Conservation (phyloP, 2,329 filamentous ascomycete genomes). For the Zymoseptoria brevis region DNA sequence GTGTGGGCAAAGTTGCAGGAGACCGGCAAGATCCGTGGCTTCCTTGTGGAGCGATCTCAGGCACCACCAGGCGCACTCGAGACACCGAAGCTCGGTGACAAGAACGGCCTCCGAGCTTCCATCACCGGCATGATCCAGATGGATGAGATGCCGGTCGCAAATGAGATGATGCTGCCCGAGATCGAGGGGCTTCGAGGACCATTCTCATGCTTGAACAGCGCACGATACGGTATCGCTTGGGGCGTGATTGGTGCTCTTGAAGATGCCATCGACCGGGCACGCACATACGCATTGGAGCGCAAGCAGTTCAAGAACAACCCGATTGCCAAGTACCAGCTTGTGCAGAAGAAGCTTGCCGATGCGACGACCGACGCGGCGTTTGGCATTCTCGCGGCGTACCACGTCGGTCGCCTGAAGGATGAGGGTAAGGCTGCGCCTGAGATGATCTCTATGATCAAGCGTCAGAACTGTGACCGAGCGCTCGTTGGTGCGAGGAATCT, state of each 20-base stretch:
- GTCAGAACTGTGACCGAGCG: constrained; percentile 92
- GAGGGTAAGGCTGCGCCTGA: constrained; percentile 80
- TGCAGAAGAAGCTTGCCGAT: constrained; percentile 96
- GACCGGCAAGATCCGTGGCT: constrained; percentile 89
- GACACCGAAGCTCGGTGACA: constrained; percentile 88
- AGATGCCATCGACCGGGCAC: constrained; percentile 73
- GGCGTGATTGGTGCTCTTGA: constrained; percentile 91
- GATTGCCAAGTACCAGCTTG: constrained; percentile 87
- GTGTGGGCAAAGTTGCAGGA: constrained; percentile 91
- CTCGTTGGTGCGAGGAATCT: constrained; percentile 70
- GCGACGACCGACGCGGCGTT: constrained; percentile 85
- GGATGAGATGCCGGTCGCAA: constrained; percentile 79
- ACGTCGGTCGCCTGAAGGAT: constrained; percentile 90
- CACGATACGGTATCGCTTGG: constrained; percentile 86
- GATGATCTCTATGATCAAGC: constrained; percentile 96
- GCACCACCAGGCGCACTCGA: constrained; percentile 84
- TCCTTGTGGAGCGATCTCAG: constrained; percentile 75
- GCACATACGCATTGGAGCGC: constrained; percentile 82
- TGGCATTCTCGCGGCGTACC: constrained; percentile 79
- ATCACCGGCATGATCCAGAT: constrained; percentile 98
- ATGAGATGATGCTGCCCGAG: constrained; percentile 87
- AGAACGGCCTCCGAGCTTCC: constrained; percentile 85
- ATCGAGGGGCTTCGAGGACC: constrained; percentile 81
- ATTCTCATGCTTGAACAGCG: constrained; percentile 90
- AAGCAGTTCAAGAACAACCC: constrained; percentile 96